These are phyloP conservation scores for Penicillium angulare DNA, from an alignment of 495 filamentous ascomycete species.

Conservation along the genomic window DNA sequence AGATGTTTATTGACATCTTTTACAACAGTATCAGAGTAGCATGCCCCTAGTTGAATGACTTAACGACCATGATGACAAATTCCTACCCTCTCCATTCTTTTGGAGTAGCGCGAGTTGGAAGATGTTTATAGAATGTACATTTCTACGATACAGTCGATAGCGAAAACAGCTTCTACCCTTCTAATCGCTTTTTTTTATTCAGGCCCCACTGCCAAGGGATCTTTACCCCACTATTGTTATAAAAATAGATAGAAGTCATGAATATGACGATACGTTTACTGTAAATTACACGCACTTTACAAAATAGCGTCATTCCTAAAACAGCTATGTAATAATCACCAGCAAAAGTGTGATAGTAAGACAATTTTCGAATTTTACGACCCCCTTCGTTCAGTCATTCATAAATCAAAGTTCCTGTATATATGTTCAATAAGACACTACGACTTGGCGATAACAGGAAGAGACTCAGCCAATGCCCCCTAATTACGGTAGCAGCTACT, in stretches of 20 bases:
- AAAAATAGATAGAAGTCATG: not conserved
- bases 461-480: not conserved
- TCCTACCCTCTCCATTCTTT: too few species aligned
- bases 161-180: too few species aligned
- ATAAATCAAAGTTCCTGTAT: not conserved
- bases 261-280: not conserved
- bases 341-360: not conserved
- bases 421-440: not conserved
- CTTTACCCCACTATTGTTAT: not conserved
- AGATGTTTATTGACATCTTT: too few species aligned
- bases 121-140: too few species aligned
- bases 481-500: not conserved
- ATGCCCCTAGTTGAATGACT: too few species aligned
- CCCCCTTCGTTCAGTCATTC: not conserved
- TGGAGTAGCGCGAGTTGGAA: too few species aligned
- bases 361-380: not conserved
- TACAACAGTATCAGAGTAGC: too few species aligned
- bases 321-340: not conserved
- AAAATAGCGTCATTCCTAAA: not conserved
- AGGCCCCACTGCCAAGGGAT: not conserved
- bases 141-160: too few species aligned
- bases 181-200: not conserved
- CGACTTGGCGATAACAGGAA: not conserved
- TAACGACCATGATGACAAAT: too few species aligned
- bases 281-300: not conserved